Evolutionary conservation across 2,329 filamentous ascomycete genomes (phyloP).

Genomic region (Lasiodiplodia sp.): DNA sequence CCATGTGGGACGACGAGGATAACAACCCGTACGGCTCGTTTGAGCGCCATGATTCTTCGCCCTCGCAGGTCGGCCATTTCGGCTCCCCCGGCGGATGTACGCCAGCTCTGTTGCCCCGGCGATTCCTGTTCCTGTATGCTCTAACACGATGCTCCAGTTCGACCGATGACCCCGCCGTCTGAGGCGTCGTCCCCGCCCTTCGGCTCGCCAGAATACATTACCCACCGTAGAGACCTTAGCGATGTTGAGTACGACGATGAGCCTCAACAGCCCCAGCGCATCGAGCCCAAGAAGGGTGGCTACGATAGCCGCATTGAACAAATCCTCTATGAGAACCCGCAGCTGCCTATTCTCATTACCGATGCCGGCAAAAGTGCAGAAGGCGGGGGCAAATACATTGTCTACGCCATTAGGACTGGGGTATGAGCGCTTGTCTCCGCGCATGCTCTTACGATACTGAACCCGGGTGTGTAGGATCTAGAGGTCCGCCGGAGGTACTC

Average conservation of each 20-base stretch:
- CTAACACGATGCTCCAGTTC: slow-evolving; percentile 25
- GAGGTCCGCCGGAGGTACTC: slow-evolving; percentile 96
- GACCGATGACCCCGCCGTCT: slow-evolving; percentile 69
- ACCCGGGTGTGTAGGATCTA: slow-evolving; percentile 70
- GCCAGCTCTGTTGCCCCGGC: slow-evolving; percentile 30
- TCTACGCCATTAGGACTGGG: slow-evolving; percentile 95
- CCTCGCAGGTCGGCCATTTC: slow-evolving; percentile 63
- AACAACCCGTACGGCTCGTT: slow-evolving; percentile 98
- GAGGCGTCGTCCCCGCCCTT: slow-evolving; percentile 74
- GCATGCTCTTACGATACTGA: slow-evolving; percentile 14
- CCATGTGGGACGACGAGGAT: slow-evolving; percentile 99
- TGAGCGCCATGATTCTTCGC: slow-evolving; percentile 82
- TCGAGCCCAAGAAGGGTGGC: slow-evolving; percentile 75
- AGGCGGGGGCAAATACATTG: slow-evolving; percentile 90
- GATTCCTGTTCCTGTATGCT: neutral
- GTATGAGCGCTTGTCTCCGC: slow-evolving; percentile 60
- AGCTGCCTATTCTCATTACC: slow-evolving; percentile 87
- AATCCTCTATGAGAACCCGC: slow-evolving; percentile 93
- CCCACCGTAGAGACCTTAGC: slow-evolving; percentile 61
- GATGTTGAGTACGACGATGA: slow-evolving; percentile 65
- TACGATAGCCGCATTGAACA: slow-evolving; percentile 98
- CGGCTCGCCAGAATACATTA: slow-evolving; percentile 61
- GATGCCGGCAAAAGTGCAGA: slow-evolving; percentile 95
- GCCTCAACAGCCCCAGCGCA: slow-evolving; percentile 58
- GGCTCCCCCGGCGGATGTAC: slow-evolving; percentile 49